phyloP scores from a whole-genome alignment of 2,329 filamentous ascomycete species.

The Beauveria varroae region DNA sequence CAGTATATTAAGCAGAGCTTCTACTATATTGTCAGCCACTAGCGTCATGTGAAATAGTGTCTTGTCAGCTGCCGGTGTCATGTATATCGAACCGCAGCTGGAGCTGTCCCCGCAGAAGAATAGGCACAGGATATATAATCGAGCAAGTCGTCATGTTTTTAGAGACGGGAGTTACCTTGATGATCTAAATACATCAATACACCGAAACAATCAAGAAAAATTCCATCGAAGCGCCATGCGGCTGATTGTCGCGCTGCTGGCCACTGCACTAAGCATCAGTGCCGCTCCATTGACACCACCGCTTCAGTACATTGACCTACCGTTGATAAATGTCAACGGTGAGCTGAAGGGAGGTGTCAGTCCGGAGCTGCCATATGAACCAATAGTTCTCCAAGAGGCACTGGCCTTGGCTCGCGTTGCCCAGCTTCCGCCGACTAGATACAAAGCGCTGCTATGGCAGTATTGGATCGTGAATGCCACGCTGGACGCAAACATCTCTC shows the following conservation, averaged over 20 bases:
- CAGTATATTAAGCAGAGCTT: not conserved
- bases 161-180: not conserved
- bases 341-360: slow-evolving; percentile 1
- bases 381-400: not conserved
- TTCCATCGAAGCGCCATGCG: not conserved
- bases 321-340: not conserved
- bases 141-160: not conserved
- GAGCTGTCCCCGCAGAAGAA: not conserved
- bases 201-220: too few relatives aligned
- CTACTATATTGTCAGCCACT: not conserved
- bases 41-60: not conserved
- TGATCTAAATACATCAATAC: not conserved
- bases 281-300: not conserved
- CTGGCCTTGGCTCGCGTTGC: not conserved
- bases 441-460: not conserved
- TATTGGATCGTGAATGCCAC: slow-evolving; percentile 7
- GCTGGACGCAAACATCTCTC: not conserved
- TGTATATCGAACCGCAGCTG: not conserved
- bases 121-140: not conserved
- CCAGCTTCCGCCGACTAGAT: not conserved
- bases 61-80: not conserved
- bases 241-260: not conserved
- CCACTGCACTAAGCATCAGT: not conserved
- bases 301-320: not conserved
- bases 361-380: not conserved